Evolutionary conservation across 1,139 yeast genomes (phyloP).

Genomic region (Scheffersomyces titani): DNA sequence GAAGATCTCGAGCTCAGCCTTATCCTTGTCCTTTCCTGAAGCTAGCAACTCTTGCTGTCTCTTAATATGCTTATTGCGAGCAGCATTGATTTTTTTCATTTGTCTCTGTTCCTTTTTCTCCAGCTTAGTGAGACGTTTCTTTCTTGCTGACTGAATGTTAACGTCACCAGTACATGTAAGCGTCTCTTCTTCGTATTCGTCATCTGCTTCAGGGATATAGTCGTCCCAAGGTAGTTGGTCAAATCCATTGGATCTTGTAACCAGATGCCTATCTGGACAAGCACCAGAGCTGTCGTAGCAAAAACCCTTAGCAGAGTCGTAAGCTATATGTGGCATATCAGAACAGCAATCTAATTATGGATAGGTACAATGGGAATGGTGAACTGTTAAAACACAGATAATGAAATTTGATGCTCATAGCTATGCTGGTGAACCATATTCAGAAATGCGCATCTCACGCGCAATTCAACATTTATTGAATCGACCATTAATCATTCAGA

Average conservation of each 20-base stretch:
- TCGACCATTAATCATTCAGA: too few relatives aligned
- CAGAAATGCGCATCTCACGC: background rate
- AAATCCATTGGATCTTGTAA: slow-evolving; percentile 27
- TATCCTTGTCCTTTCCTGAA: background rate
- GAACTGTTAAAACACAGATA: background rate
- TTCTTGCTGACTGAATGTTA: slow-evolving; percentile 3
- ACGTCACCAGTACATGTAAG: background rate
- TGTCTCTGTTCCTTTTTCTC: slow-evolving; percentile 33
- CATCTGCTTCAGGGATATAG: slow-evolving; percentile 10
- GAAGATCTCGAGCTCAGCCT: slow-evolving; percentile 1
- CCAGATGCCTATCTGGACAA: background rate
- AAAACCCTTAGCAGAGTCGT: slow-evolving; percentile 15
- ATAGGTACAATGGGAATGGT: background rate
- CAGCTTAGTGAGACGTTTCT: slow-evolving; percentile 25
- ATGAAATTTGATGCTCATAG: background rate
- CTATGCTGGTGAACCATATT: background rate
- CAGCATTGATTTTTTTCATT: slow-evolving; percentile 29
- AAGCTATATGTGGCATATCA: slow-evolving; percentile 1
- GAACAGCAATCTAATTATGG: background rate
- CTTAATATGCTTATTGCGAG: slow-evolving; percentile 20
- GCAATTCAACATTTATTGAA: background rate
- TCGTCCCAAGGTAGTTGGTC: slow-evolving; percentile 32
- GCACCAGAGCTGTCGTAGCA: slow-evolving; percentile 8
- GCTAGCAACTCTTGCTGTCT: slow-evolving; percentile 15
- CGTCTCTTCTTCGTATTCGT: slow-evolving; percentile 3